These are phyloP conservation scores for Aspergillus hortae DNA, from an alignment of 2,329 filamentous ascomycete genomes.

Conservation along the genomic window DNA sequence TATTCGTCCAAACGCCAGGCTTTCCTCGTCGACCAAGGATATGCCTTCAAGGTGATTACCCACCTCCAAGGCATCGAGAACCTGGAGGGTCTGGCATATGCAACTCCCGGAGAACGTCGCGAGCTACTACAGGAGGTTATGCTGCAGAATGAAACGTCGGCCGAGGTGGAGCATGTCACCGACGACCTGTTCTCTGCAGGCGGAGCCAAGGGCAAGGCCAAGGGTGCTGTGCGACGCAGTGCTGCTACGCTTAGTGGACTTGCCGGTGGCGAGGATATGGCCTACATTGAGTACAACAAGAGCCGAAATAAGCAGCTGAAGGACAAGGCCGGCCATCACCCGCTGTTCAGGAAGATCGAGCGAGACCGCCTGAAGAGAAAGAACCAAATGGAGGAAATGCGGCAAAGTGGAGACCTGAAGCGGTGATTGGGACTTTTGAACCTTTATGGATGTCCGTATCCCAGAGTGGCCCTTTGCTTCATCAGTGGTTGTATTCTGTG, in stretches of 20 bases:
- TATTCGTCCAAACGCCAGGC: slow-evolving; percentile 96
- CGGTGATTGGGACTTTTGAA: not conserved
- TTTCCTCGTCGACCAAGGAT: slow-evolving; percentile 95
- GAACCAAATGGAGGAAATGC: slow-evolving; percentile 40
- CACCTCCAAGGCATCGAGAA: slow-evolving; percentile 88
- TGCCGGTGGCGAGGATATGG: slow-evolving; percentile 93
- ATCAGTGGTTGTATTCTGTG: too few relatives aligned
- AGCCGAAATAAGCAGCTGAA: slow-evolving; percentile 65
- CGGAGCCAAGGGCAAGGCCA: slow-evolving; percentile 43
- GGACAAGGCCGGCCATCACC: slow-evolving; percentile 56
- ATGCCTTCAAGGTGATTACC: slow-evolving; percentile 98
- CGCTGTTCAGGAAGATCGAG: slow-evolving; percentile 65
- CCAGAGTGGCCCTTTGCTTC: too few relatives aligned
- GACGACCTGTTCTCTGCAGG: slow-evolving; percentile 64
- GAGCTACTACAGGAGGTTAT: slow-evolving; percentile 87
- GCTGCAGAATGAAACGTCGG: slow-evolving; percentile 75
- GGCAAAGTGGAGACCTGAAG: not conserved
- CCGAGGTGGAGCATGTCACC: slow-evolving; percentile 65
- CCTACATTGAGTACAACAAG: slow-evolving; percentile 84
- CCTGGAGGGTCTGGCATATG: slow-evolving; percentile 75
- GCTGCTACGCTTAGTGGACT: slow-evolving; percentile 83
- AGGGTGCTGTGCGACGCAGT: slow-evolving; percentile 67
- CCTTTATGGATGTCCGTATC: too few relatives aligned
- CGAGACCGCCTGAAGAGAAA: slow-evolving; percentile 58
- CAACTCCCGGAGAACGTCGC: slow-evolving; percentile 72